phyloP scores from a whole-genome alignment of 164 flowering plant genomes.

The Brasenia schreberi region DNA sequence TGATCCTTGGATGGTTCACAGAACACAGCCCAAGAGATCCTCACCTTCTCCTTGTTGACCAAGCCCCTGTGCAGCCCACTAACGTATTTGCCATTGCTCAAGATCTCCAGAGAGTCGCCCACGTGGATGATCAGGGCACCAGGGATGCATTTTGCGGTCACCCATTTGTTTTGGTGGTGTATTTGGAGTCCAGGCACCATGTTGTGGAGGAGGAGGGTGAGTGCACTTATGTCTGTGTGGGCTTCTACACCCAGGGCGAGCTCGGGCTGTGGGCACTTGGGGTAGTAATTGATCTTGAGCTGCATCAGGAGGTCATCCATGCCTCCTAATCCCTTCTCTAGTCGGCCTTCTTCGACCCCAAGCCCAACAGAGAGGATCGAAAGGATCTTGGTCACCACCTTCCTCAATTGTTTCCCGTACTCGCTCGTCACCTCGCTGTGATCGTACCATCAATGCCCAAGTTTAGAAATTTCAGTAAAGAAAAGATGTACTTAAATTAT shows the following conservation, averaged over 20 bases:
- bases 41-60: constrained; percentile 86
- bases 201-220: constrained; percentile 91
- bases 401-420: constrained; percentile 44
- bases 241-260: constrained; percentile 91
- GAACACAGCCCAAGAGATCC: constrained; percentile 94
- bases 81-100: constrained; percentile 83
- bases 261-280: constrained; percentile 91
- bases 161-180: constrained; percentile 58
- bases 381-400: constrained; percentile 47
- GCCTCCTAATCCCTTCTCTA: constrained; percentile 81
- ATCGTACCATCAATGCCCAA: neutral
- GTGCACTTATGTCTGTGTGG: constrained; percentile 80
- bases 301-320: constrained; percentile 63
- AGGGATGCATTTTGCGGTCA: constrained; percentile 87
- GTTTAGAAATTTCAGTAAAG: neutral
- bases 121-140: constrained; percentile 76
- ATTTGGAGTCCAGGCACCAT: constrained; percentile 93
- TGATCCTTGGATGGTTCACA: constrained; percentile 90
- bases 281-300: constrained; percentile 92
- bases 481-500: neutral
- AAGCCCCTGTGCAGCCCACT: constrained; percentile 84
- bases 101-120: constrained; percentile 80
- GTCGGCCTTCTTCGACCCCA: constrained; percentile 64
- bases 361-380: constrained; percentile 48
- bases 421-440: constrained; percentile 54